A percentile compares a stretch with the other conserved stretches of the same genome.
Evolutionary conservation across 2,329 filamentous ascomycete genomes (phyloP).

Genomic region (Corinectria fuckeliana): DNA sequence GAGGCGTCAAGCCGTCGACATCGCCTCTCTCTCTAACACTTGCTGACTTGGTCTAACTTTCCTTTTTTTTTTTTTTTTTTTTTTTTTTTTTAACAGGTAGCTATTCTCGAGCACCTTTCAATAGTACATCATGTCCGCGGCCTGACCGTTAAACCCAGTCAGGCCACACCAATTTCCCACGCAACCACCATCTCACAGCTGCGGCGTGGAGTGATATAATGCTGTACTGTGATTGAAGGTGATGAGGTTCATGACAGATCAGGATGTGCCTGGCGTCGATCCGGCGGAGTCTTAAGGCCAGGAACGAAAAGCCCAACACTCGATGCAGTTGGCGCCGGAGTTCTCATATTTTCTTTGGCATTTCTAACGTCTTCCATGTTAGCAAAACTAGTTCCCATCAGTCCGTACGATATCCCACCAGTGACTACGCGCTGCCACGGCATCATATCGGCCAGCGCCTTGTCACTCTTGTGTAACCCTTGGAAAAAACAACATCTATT

Average conservation of each 20-base stretch:
- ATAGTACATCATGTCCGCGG: not conserved
- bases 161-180: conserved; percentile 6
- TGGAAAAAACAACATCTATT: conserved; percentile 14
- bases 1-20: not conserved
- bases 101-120: not conserved
- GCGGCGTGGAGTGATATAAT: not conserved
- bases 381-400: not conserved
- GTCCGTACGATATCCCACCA: not conserved
- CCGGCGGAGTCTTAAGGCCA: not conserved
- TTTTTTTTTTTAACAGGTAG: conserved; percentile 1
- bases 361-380: not conserved
- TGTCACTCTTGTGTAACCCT: too few species aligned
- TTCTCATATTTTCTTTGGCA: not conserved
- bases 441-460: not conserved
- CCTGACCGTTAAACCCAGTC: not conserved
- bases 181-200: not conserved
- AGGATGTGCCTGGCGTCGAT: not conserved
- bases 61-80: conserved; percentile 12
- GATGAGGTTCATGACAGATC: not conserved
- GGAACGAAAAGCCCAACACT: not conserved
- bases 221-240: not conserved
- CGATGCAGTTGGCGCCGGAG: not conserved
- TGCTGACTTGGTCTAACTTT: not conserved
- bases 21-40: not conserved
- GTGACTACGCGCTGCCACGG: not conserved